Conservation (phyloP, 148 eudicot genomes). For the Persicaria tinctoria region DNA sequence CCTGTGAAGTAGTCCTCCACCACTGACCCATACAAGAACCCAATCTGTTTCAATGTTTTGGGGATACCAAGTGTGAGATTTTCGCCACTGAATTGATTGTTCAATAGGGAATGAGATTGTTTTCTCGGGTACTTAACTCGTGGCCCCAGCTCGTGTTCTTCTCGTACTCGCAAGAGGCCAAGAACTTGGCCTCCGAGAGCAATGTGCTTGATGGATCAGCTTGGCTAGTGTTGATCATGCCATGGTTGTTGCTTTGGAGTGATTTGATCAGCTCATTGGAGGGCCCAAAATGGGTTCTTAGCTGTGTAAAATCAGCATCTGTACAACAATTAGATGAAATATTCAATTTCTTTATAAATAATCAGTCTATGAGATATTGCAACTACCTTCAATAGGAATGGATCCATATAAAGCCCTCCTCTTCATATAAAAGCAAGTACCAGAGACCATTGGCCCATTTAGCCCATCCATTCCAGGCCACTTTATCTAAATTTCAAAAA, state of each 20-base stretch:
- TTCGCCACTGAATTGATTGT: not conserved
- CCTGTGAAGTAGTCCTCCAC: slow-evolving; percentile 50
- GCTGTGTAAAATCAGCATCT: slow-evolving; percentile 19
- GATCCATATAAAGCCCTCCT: slow-evolving; percentile 38
- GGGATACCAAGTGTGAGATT: not conserved
- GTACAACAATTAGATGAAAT: not conserved
- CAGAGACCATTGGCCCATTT: slow-evolving; percentile 42
- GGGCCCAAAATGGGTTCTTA: slow-evolving; percentile 29
- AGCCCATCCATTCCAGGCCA: slow-evolving; percentile 62
- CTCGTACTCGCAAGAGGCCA: slow-evolving; percentile 55
- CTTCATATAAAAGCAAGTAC: slow-evolving; percentile 54
- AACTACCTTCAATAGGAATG: slow-evolving; percentile 20
- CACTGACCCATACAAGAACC: slow-evolving; percentile 36
- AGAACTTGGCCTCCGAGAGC: slow-evolving; percentile 29
- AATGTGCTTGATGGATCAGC: slow-evolving; percentile 8
- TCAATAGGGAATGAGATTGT: not conserved
- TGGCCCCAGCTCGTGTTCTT: slow-evolving; percentile 50
- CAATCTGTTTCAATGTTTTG: slow-evolving; percentile 26
- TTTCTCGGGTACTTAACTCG: slow-evolving; percentile 30
- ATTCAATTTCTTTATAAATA: not conserved
- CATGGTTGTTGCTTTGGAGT: not conserved
- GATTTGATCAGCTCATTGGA: slow-evolving; percentile 36
- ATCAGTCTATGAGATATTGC: not conserved
- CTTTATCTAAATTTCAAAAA: slow-evolving; percentile 1
- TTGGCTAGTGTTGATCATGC: not conserved